Base-by-base conservation (phyloP, 768 basidiomycete genomes). In the Paxillus rubicundulus region DNA sequence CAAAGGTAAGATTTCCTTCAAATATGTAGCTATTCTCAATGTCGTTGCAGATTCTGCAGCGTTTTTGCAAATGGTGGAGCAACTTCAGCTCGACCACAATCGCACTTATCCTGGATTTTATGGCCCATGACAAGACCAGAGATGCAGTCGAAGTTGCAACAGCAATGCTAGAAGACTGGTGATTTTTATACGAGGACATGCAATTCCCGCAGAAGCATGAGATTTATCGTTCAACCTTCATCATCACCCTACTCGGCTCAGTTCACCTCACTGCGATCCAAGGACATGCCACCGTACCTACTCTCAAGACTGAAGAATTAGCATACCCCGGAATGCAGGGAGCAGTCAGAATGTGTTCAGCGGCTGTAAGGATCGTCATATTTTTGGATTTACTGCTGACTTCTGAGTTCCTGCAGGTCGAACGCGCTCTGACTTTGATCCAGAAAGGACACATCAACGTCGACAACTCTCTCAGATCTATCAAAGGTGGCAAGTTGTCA, bases 51-150 rank as follows among this genome's bases (percentile, higher is more conserved):
- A 47, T 45, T 5, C 30, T 37, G 2, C 52, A 47, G 38, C 17
- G 38, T 20, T 17, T 53, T 28, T 47, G 34, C 0, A 37, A 53
- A 39, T 53, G 52, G 20, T n/a, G n/a, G n/a, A n/a, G n/a, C n/a
- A n/a, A n/a, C n/a, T n/a, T n/a, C n/a, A n/a, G n/a, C n/a, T n/a
- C n/a, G n/a, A n/a, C n/a, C n/a, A n/a, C n/a, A n/a, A n/a, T n/a
- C n/a, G n/a, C n/a, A n/a, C n/a, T n/a, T n/a, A n/a, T n/a, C n/a
- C n/a, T n/a, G n/a, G n/a, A n/a, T n/a, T n/a, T n/a, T n/a, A n/a
- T n/a, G n/a, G 13, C 30, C 37, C 16, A 1, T 16, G 21, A 13
- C 27, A 7, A 28, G 28, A 16, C 27, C 9, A 1, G 33, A 30
- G 45, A 45, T 45, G 4, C 28, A 17, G 27, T 28, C 27, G 28